Conservation (phyloP, 306 rosid genomes). For the Rosa rugosa region DNA sequence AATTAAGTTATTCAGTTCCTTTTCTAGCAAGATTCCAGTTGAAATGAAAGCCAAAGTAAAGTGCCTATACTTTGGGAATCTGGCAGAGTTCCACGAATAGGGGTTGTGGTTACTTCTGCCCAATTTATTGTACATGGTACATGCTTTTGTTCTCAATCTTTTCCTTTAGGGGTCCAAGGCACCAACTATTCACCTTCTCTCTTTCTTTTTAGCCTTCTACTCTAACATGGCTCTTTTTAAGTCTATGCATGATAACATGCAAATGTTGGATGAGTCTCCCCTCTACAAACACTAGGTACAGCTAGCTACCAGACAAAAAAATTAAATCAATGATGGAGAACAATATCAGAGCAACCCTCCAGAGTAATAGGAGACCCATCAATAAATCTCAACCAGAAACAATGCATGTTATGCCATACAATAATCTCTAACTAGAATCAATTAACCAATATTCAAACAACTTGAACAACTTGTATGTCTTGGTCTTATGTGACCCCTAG, state of each 20-base stretch:
- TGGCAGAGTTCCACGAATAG: conserved; percentile 19
- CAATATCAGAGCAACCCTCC: conserved; percentile 4
- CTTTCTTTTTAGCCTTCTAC: conserved; percentile 14
- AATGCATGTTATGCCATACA: conserved; percentile 12
- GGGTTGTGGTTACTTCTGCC: conserved; percentile 37
- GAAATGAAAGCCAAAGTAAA: conserved; percentile 9
- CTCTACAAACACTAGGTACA: background rate
- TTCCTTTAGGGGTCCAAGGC: conserved; percentile 8
- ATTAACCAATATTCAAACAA: background rate
- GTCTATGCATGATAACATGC: conserved; percentile 1
- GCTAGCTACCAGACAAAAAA: conserved; percentile 13
- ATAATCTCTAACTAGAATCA: background rate
- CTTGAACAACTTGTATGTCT: background rate
- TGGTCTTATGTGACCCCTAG: background rate
- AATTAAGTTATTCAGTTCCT: background rate
- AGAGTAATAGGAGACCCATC: conserved; percentile 1
- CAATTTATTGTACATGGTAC: conserved; percentile 29
- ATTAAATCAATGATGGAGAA: conserved; percentile 9
- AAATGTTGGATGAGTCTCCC: background rate
- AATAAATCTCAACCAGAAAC: conserved; percentile 13
- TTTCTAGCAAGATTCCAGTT: conserved; percentile 1
- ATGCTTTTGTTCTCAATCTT: conserved; percentile 27
- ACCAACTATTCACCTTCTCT: conserved; percentile 15
- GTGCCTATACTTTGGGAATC: conserved; percentile 42
- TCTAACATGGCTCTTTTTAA: background rate